Conservation (phyloP, 257 asterid genomes). For the Przewalskia tangutica region DNA sequence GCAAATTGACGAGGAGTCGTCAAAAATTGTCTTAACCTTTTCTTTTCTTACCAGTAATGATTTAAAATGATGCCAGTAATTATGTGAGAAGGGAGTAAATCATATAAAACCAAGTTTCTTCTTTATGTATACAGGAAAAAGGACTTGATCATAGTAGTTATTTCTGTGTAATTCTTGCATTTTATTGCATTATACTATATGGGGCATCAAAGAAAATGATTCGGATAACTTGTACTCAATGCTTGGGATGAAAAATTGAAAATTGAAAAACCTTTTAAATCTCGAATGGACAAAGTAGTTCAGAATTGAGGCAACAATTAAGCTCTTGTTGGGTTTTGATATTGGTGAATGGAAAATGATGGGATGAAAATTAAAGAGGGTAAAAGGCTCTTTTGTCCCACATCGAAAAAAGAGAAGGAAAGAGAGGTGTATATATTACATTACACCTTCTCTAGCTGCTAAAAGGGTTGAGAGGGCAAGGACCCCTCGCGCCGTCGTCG, state of each 20-base stretch:
- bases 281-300: background rate
- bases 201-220: background rate
- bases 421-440: no score
- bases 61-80: background rate
- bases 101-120: background rate
- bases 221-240: background rate
- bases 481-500: no score
- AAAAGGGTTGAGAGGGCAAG: no score
- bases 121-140: background rate
- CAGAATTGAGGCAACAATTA: background rate
- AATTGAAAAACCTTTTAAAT: background rate
- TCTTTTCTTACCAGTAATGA: background rate
- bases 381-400: no score
- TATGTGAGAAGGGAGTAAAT: background rate
- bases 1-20: background rate
- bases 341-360: no score
- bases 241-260: background rate
- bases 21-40: no score
- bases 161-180: background rate
- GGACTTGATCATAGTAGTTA: background rate
- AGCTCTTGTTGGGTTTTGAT: no score
- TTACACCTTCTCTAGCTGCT: no score
- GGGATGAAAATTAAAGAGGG: no score
- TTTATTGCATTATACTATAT: background rate
- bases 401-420: no score